Evolutionary conservation across 225 moss, liverwort and hornwort genomes (phyloP), one percentile per base, ranked within the genome.

Genomic region (Pseudoscleropodium purum): DNA sequence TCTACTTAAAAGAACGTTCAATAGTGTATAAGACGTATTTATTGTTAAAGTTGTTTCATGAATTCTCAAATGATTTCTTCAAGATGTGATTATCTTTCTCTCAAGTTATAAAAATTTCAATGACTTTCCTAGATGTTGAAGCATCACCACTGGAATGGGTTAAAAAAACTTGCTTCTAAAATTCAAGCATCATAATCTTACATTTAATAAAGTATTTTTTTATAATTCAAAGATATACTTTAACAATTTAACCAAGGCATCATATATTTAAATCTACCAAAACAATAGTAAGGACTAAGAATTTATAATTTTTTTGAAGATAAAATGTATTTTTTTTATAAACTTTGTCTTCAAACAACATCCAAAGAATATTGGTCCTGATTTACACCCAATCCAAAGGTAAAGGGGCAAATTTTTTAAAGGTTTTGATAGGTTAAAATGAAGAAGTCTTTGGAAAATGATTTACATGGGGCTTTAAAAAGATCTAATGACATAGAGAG

Each of bases 401-500:
- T 4, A 1, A 75, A 0, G 21, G 34, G 33, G 7, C 7, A 75
- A 76, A 7, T 5, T 51, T 73, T 76, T 76, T 34, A 5, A 76
- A 76, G 21, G 4, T 13, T 76, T 76, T 76, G 34, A 75, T 33
- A 49, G 49, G 18, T 6, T 75, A 7, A 49, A 75, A 49, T 26
- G 0, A 2, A 49, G 2, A 75, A 33, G 7, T 49, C 6, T 0
- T 33, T 20, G 1, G 0, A 47, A 75, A 75, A 31, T 49, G 12
- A 2, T 49, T 11, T 31, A 49, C 21, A 20, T 13, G 0, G 0
- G 5, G 8, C 33, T 51, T 2, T 27, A 34, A 13, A 0, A 51
- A 51, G 20, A 12, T 1, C 33, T 5, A 51, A 33, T 76, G 51
- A 51, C 1, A 2, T 34, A 0, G 1, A 20, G 8, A 0, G 0